Base-by-base conservation (phyloP, 495 filamentous ascomycete genomes). In the Hypoxylon rickii region DNA sequence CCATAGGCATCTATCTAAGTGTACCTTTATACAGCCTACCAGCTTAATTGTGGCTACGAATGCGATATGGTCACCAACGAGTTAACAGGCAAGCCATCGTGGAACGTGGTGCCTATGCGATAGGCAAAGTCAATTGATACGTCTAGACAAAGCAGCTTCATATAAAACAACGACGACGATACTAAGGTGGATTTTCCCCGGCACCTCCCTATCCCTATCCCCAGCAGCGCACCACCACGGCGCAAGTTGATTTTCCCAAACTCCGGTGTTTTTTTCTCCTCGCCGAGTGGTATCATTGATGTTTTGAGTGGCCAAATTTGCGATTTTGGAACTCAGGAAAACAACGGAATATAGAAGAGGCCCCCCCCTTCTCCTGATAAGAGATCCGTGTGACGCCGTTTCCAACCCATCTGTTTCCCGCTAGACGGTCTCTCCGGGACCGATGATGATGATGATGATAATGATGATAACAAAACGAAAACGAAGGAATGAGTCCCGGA, bases 211-310 rank as follows among this genome's bases (percentile, higher is more conserved):
- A 10, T 33, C 29, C 38, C 46, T 20, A 10, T 10, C 4, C 24
- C 4, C 24, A 29, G 24, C 24, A 52, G 58, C 43, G 52, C 47
- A 50, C 21, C 51, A 13, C 42, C 38, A 32, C 52, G 22, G 47
- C 48, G 32, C 58, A 44, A 15, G 44, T 22, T 29, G 24, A 4
- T 29, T 20, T 26, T 44, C 26, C 26, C 37, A 40, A 63, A 63
- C 60, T 63, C 60, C 60, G 22, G 19, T 47, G 24, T 37, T 44
- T 22, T 50, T 55, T 46, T 50, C 41, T 51, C 54, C 49, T 49
- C 43, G 24, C 10, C 24, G 4, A 10, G 54, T 63, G 60, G 60
- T 63, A 63, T 63, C 60, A 63, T 58, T n/a, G n/a, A n/a, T n/a
- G n/a, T n/a, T 26, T 54, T 63, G 39, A 37, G 47, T 29, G 50